These are phyloP conservation scores for Clavariopsis aquatica DNA, from an alignment of 495 filamentous ascomycete genomes.

Conservation along the genomic window DNA sequence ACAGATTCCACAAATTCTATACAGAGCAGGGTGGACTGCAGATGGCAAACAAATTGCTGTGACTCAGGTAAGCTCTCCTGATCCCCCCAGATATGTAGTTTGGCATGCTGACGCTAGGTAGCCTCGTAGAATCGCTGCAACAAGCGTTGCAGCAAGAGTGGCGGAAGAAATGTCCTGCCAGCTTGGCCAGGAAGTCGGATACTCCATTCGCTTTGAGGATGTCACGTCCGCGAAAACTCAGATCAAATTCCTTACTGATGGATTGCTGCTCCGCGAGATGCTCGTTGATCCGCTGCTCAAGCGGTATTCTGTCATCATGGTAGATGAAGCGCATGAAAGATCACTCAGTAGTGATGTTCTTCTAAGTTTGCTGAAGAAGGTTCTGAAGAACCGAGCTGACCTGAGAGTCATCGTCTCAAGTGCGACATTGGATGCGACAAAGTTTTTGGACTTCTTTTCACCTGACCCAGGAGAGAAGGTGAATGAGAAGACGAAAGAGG, in stretches of 20 bases:
- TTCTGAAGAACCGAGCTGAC: conserved; percentile 76
- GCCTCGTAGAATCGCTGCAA: conserved; percentile 91
- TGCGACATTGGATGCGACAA: conserved; percentile 89
- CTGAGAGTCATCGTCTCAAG: conserved; percentile 90
- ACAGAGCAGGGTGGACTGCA: conserved; percentile 75
- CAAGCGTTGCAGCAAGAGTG: conserved; percentile 85
- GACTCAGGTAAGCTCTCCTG: conserved; percentile 70
- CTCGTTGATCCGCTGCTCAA: conserved; percentile 90
- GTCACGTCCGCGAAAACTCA: conserved; percentile 81
- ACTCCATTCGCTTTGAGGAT: conserved; percentile 96
- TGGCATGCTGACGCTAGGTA: conserved; percentile 54
- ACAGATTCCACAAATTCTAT: conserved; percentile 50
- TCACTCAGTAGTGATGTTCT: conserved; percentile 93
- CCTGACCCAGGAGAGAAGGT: conserved; percentile 50
- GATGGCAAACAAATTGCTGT: conserved; percentile 82
- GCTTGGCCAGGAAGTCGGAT: conserved; percentile 91
- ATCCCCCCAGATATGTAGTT: conserved; percentile 25
- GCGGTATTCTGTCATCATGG: conserved; percentile 96
- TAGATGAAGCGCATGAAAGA: conserved; percentile 96
- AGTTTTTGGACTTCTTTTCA: conserved; percentile 82
- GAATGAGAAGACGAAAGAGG: conserved; percentile 42
- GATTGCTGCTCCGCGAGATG: conserved; percentile 88
- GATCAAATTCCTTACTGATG: conserved; percentile 97
- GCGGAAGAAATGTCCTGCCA: conserved; percentile 92
- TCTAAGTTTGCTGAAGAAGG: conserved; percentile 93